These are phyloP conservation scores for Cercospora zeae-maydis DNA, from an alignment of 2,329 filamentous ascomycete genomes.

Conservation along the genomic window DNA sequence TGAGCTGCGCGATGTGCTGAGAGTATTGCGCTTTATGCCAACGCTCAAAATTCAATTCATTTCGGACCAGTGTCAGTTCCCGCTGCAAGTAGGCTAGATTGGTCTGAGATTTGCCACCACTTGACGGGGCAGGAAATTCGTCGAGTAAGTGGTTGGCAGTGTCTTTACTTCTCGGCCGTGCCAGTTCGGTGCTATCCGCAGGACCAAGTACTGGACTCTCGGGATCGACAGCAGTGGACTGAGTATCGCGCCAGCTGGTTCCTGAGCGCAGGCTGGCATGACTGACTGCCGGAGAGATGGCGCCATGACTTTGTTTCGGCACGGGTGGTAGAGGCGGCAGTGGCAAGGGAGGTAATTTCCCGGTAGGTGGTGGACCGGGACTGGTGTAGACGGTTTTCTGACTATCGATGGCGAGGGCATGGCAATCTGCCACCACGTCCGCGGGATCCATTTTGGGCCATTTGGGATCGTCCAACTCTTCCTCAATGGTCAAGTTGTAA, in stretches of 20 bases:
- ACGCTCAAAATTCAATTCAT: conserved; percentile 77
- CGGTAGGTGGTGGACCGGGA: conserved; percentile 47
- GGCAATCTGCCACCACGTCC: conserved; percentile 76
- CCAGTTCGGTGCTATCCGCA: conserved; percentile 22
- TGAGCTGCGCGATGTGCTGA: conserved; percentile 73
- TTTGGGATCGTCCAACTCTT: conserved; percentile 72
- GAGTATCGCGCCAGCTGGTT: conserved; percentile 54
- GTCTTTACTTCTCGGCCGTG: conserved; percentile 21
- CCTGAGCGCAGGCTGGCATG: conserved; percentile 33
- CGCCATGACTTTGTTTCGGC: conserved; percentile 24
- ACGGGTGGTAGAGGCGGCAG: conserved; percentile 38
- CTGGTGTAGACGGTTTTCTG: conserved; percentile 41
- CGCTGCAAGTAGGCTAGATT: conserved; percentile 60
- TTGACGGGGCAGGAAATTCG: conserved; percentile 28
- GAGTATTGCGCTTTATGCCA: conserved; percentile 82
- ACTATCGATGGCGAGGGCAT: conserved; percentile 58
- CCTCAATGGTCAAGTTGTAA: conserved; percentile 72
- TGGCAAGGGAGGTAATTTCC: conserved; percentile 44
- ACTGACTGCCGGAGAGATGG: conserved; percentile 31
- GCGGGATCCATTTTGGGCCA: conserved; percentile 78
- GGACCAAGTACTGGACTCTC: conserved; percentile 65
- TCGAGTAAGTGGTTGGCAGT: conserved; percentile 22
- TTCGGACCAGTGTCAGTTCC: conserved; percentile 71
- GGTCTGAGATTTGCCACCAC: conserved; percentile 19
- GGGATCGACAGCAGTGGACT: conserved; percentile 47